Base-by-base conservation (phyloP, 495 filamentous ascomycete species). In the Bathelium albidoporum region DNA sequence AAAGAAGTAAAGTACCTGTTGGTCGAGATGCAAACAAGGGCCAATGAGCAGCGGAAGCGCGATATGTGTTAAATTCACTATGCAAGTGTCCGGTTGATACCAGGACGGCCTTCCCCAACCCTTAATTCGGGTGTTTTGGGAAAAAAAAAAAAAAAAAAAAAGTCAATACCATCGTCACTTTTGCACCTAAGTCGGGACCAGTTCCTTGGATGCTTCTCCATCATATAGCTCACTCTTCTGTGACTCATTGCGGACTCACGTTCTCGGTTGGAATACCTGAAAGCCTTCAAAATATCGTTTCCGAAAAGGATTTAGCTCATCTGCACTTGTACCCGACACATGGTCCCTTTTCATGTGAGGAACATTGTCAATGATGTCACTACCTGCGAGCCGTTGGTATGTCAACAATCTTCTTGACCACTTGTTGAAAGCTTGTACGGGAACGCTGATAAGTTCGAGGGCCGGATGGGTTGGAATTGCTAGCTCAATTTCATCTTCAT, bases 321-420 rank as follows among this genome's bases (percentile, higher is more conserved):
- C 64, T 22, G 72, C 72, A 20, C 41, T 60, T 41, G n/a, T 32
- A 4, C 61, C 55, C 49, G 31, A 16, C 14, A 16, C 55, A 32
- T 65, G 20, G 11, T 62, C 41, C 9, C 61, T 58, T 41, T 28
- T 52, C 52, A 10, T 3, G 43, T 14, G 20, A 18, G 32, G 20
- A 58, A 26, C 29, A 41, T 52, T 31, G n/a, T 43, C 22, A 29
- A 78, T 74, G 22, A 88, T 73, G 44, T 87, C 77, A 3, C 78
- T 76, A 64, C 88, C 85, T 2, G 85, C 81, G 29, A 89, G 77
- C 59, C 90, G 83, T 16, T 84, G 79, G 72, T 97, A 97, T 0
- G 89, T 95, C 58, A 97, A 86, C 28, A 97, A 78, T 59, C 88
- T 82, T 59, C 93, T 84, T 41, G 90, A 89, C 93, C 91, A 99